Evolutionary conservation across 768 basidiomycete genomes (phyloP).

Genomic region (Phaeotremella skinneri): DNA sequence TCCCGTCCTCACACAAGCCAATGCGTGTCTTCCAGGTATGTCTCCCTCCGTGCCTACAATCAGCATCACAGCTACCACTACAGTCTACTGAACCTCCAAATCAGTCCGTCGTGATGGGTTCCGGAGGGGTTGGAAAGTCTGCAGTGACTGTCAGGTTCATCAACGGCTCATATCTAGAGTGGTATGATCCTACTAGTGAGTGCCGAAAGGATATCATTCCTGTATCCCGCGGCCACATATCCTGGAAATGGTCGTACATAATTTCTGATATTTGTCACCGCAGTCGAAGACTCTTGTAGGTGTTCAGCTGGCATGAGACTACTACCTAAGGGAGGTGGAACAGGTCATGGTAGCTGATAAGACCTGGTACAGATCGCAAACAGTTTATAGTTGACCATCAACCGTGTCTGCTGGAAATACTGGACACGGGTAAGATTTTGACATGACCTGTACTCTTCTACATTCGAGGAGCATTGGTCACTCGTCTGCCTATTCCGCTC

Average conservation of each 20-base stretch:
- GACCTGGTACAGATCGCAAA: constrained; percentile 24
- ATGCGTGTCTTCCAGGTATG: neutral
- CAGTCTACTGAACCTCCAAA: too few species aligned
- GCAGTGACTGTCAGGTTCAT: constrained; percentile 66
- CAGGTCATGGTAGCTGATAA: too few species aligned
- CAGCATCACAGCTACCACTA: neutral
- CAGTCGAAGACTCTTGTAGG: constrained; percentile 41
- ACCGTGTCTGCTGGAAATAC: constrained; percentile 31
- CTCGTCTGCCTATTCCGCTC: too few species aligned
- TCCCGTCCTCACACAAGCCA: too few species aligned
- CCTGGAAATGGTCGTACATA: neutral
- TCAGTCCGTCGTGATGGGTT: constrained; percentile 32
- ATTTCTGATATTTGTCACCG: neutral
- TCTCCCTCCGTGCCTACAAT: neutral
- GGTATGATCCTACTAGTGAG: constrained; percentile 44
- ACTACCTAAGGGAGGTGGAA: neutral
- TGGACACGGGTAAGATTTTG: constrained; percentile 32
- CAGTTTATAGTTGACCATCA: constrained; percentile 27
- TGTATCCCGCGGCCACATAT: too few species aligned
- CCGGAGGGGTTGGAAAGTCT: constrained; percentile 82
- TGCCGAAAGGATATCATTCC: neutral
- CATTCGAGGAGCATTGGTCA: too few species aligned
- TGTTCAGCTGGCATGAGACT: neutral
- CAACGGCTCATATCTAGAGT: constrained; percentile 35
- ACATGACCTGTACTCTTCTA: neutral